Evolutionary conservation across 257 asterid species (phyloP).

Genomic region (Salvia hispanica): DNA sequence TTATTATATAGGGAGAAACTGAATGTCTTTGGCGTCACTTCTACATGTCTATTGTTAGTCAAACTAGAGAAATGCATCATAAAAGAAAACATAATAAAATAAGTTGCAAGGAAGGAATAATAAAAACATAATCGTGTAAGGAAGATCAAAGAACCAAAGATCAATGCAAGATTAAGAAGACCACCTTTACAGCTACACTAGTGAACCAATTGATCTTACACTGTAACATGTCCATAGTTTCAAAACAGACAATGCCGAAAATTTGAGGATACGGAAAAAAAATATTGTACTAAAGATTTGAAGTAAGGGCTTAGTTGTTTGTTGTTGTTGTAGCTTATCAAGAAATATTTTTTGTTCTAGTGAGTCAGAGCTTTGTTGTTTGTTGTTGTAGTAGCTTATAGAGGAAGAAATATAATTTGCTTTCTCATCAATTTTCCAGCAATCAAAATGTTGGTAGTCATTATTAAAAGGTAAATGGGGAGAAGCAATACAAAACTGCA

Average conservation of each 20-base stretch:
- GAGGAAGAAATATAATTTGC: background rate
- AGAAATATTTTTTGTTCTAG: too few species aligned
- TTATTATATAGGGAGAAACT: background rate
- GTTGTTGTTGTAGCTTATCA: too few species aligned
- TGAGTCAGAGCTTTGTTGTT: too few species aligned
- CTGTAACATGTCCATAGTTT: background rate
- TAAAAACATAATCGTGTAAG: background rate
- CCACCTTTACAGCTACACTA: background rate
- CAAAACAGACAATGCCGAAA: background rate
- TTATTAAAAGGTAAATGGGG: background rate
- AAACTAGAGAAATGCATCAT: conserved; percentile 1
- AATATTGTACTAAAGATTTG: background rate
- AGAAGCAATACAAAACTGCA: background rate
- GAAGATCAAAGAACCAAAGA: background rate
- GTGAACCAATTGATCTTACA: background rate
- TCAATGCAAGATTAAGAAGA: conserved; percentile 4
- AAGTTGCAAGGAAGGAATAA: background rate
- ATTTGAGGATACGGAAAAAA: background rate
- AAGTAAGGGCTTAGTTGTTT: background rate
- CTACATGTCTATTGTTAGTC: background rate
- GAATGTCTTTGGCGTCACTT: background rate
- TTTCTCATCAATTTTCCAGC: background rate
- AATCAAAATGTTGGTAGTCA: background rate
- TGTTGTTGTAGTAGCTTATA: background rate
- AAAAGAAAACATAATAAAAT: background rate